A percentile compares a stretch with the other conserved stretches of the same genome.
Evolutionary conservation across 1,284 basidiomycete genomes (phyloP).

Genomic region (Amanita bisporigera): DNA sequence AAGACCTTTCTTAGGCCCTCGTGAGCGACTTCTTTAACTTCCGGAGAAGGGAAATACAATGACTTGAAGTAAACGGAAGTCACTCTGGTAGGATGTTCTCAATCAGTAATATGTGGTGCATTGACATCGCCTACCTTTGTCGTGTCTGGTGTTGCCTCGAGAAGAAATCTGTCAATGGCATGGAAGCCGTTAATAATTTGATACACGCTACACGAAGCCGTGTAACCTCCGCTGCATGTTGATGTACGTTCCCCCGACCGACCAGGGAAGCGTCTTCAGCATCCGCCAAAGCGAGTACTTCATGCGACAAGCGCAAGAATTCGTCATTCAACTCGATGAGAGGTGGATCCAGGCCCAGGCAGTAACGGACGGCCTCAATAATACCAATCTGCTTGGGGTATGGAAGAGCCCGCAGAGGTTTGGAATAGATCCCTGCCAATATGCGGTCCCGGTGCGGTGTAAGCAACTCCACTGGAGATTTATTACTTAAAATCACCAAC

Average conservation of each 20-base stretch:
- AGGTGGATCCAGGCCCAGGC: slow-evolving; percentile 83
- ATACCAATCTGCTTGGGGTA: slow-evolving; percentile 98
- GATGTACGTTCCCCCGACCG: slow-evolving; percentile 76
- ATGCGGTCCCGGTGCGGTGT: slow-evolving; percentile 89
- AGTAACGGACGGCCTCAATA: slow-evolving; percentile 97
- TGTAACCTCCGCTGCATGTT: slow-evolving; percentile 84
- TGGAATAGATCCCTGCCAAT: slow-evolving; percentile 91
- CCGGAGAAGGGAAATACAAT: slow-evolving; percentile 90
- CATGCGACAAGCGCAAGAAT: slow-evolving; percentile 90
- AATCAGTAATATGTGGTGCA: slow-evolving; percentile 2
- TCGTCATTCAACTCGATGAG: slow-evolving; percentile 93
- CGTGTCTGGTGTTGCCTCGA: slow-evolving; percentile 81
- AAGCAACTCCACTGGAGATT: slow-evolving; percentile 80
- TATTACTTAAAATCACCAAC: slow-evolving; percentile 77
- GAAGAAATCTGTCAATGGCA: slow-evolving; percentile 95
- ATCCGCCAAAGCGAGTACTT: slow-evolving; percentile 95
- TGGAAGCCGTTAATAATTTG: slow-evolving; percentile 90
- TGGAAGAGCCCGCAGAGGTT: slow-evolving; percentile 95
- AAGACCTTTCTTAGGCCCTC: slow-evolving; percentile 92
- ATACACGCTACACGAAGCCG: slow-evolving; percentile 97
- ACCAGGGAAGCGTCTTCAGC: slow-evolving; percentile 90
- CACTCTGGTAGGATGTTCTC: slow-evolving; percentile 58
- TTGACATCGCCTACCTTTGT: slow-evolving; percentile 64
- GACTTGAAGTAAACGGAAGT: slow-evolving; percentile 99
- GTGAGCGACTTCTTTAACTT: slow-evolving; percentile 96